Conservation (phyloP, 306 rosid genomes). For the Fagus sylvatica region DNA sequence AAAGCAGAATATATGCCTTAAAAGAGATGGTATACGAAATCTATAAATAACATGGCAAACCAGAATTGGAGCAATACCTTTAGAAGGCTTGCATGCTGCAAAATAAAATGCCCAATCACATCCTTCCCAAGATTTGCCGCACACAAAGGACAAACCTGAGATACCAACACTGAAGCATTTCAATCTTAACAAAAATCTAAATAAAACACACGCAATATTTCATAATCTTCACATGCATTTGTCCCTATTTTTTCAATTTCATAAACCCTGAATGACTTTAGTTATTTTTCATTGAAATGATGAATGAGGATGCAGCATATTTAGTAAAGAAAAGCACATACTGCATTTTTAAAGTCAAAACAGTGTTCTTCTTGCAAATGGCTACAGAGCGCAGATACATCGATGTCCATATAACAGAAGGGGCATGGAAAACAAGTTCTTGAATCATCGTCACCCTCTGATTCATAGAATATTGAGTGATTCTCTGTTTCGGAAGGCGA, state of each 20-base stretch:
- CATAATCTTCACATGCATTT: slow-evolving; percentile 7
- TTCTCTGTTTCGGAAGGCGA: slow-evolving; percentile 38
- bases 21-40: background rate
- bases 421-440: slow-evolving; percentile 70
- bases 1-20: slow-evolving; percentile 6
- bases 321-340: slow-evolving; percentile 36
- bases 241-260: slow-evolving; percentile 11
- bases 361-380: slow-evolving; percentile 86
- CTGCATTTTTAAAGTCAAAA: slow-evolving; percentile 69
- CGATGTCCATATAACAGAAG: slow-evolving; percentile 80
- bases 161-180: slow-evolving; percentile 26
- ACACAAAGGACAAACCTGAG: slow-evolving; percentile 92
- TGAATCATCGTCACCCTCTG: slow-evolving; percentile 66
- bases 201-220: background rate
- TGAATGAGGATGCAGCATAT: slow-evolving; percentile 3
- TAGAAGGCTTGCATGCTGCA: slow-evolving; percentile 60
- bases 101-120: slow-evolving; percentile 58
- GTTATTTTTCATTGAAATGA: slow-evolving; percentile 16
- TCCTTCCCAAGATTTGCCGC: slow-evolving; percentile 80
- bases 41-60: slow-evolving; percentile 19
- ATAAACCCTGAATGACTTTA: slow-evolving; percentile 4
- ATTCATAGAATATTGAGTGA: slow-evolving; percentile 37
- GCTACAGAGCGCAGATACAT: slow-evolving; percentile 55
- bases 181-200: slow-evolving; percentile 24
- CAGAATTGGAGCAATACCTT: slow-evolving; percentile 53